Evolutionary conservation across 495 filamentous ascomycete genomes (phyloP), one percentile per base, ranked within the genome.

Genomic region (Neurospora cerealis): DNA sequence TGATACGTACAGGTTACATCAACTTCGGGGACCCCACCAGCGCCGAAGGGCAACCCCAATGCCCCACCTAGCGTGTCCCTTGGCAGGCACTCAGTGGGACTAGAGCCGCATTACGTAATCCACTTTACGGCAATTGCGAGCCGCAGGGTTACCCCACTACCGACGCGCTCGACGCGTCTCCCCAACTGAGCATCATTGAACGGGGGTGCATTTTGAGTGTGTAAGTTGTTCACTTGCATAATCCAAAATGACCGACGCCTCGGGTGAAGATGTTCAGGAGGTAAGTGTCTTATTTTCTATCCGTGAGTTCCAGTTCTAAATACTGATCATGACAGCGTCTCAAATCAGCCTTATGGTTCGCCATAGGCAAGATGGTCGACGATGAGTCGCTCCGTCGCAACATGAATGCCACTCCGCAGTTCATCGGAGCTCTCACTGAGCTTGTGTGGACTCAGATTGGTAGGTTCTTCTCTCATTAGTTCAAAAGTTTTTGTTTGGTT

Each of bases 291-390:
- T 17, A 5, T 34, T 38, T 39, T 36, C n/a, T 0, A 28, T 15
- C 21, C 5, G 11, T 6, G 11, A 24, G 21, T 0, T 28, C 24
- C 1, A 13, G 6, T 3, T 1, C 10, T 0, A 62, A 6, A 34
- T 32, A 2, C 28, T 62, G 15, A 62, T 1, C 24, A 34, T 7
- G 66, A 8, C 40, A 97, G 93, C 91, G 91, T 75, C 87, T 98
- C 73, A 99, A 99, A 88, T 90, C 93, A 70, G 93, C 94, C 40
- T 88, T 99, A n/a, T 98, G 95, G 95, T 92, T 92, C 80, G 87
- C 89, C 28, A 89, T 97, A 74, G 95, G 95, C 79, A 92, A 94
- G 79, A 93, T 94, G 69, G 92, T 97, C 66, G 95, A 98, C 80
- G 90, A 95, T 75, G 93, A 97, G 79, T 92, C 90, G 38, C 83